A percentile compares a stretch with the other conserved stretches of the same genome.
phyloP scores from a whole-genome alignment of 2,329 filamentous ascomycete genomes.

The Dactylellina sp. region DNA sequence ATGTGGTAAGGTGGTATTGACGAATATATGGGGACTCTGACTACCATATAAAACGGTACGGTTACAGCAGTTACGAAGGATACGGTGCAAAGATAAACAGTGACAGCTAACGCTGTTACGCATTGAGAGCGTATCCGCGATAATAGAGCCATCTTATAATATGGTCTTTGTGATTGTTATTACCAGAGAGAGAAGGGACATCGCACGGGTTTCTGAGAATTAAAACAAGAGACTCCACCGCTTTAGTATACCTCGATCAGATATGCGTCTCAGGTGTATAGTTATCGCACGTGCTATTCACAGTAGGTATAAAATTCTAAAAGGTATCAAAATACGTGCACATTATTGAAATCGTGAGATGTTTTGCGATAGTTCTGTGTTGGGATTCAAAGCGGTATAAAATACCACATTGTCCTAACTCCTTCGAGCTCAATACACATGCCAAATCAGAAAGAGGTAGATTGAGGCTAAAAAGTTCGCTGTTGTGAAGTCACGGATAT shows the following conservation, averaged over 20 bases:
- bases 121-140: not conserved
- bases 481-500: not conserved
- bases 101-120: not conserved
- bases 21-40: slow-evolving; percentile 21
- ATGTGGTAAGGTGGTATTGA: slow-evolving; percentile 11
- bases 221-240: too few relatives aligned
- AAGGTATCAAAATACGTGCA: too few relatives aligned
- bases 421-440: not conserved
- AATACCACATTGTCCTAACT: too few relatives aligned
- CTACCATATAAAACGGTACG: slow-evolving; percentile 31
- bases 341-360: too few relatives aligned
- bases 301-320: too few relatives aligned
- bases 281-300: too few relatives aligned
- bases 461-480: not conserved
- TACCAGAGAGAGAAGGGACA: too few relatives aligned
- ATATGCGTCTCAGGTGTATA: too few relatives aligned
- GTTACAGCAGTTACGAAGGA: not conserved
- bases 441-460: not conserved
- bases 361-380: too few relatives aligned
- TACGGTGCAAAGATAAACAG: not conserved
- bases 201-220: too few relatives aligned
- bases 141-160: not conserved
- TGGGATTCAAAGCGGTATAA: not conserved
- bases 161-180: too few relatives aligned
- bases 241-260: too few relatives aligned